These are phyloP conservation scores for Trifolium pratense DNA, from an alignment of 306 rosid species.

Conservation along the genomic window DNA sequence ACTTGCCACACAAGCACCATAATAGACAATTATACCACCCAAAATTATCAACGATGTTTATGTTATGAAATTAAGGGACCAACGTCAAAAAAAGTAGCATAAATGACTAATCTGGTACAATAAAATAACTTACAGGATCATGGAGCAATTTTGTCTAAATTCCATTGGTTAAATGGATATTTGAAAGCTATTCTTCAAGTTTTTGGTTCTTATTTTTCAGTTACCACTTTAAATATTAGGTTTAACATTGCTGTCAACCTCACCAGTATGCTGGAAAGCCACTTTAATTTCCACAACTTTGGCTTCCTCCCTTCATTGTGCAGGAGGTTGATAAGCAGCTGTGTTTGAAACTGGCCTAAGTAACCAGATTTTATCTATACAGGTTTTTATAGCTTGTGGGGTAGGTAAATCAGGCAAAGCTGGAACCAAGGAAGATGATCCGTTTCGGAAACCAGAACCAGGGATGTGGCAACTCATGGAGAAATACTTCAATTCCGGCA, in stretches of 20 bases:
- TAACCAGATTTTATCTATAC: conserved; percentile 38
- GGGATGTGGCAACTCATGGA: conserved; percentile 94
- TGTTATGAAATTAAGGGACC: too few species aligned
- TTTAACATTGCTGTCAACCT: not conserved
- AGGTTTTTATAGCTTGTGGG: conserved; percentile 95
- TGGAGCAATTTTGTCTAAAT: not conserved
- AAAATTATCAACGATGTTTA: too few species aligned
- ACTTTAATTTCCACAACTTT: not conserved
- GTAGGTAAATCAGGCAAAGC: conserved; percentile 56
- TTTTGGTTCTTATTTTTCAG: not conserved
- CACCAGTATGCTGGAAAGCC: not conserved
- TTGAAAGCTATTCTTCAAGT: not conserved
- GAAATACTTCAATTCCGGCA: conserved; percentile 82
- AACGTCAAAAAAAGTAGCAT: too few species aligned
- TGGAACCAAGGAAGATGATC: conserved; percentile 57
- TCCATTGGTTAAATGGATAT: conserved; percentile 4
- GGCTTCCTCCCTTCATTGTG: not conserved
- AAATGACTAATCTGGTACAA: too few species aligned
- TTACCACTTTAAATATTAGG: not conserved
- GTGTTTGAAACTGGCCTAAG: conserved; percentile 24
- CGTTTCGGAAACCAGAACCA: conserved; percentile 81
- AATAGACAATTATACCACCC: too few species aligned
- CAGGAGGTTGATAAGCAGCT: not conserved
- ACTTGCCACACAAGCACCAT: too few species aligned
- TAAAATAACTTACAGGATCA: too few species aligned